These are phyloP conservation scores for Knufia fluminis DNA, from an alignment of 2,329 filamentous ascomycete species.

Conservation along the genomic window DNA sequence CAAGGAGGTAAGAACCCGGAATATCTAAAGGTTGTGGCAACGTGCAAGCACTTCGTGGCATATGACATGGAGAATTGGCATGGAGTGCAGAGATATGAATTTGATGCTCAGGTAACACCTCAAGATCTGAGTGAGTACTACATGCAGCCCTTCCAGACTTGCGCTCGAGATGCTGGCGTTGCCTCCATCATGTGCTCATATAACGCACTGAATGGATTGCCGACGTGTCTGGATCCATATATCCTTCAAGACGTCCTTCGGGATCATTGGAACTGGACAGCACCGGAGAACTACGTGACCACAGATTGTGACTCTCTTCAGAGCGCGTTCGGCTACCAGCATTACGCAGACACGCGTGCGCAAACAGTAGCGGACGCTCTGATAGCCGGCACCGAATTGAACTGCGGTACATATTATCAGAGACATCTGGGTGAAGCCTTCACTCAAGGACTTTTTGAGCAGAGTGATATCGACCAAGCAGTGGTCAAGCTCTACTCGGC, in stretches of 20 bases:
- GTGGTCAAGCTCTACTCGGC: slow-evolving; percentile 42
- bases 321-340: slow-evolving; percentile 50
- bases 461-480: slow-evolving; percentile 38
- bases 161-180: slow-evolving; percentile 46
- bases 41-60: slow-evolving; percentile 52
- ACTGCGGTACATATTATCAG: slow-evolving; percentile 45
- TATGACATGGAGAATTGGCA: slow-evolving; percentile 48
- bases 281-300: slow-evolving; percentile 53
- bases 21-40: slow-evolving; percentile 42
- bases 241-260: slow-evolving; percentile 55
- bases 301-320: slow-evolving; percentile 57
- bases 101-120: slow-evolving; percentile 41
- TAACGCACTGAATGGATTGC: slow-evolving; percentile 57
- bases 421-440: slow-evolving; percentile 37
- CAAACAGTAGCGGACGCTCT: slow-evolving; percentile 41
- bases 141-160: slow-evolving; percentile 55
- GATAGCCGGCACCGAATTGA: slow-evolving; percentile 44
- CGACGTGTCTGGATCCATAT: slow-evolving; percentile 54
- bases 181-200: slow-evolving; percentile 55
- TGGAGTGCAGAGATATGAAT: slow-evolving; percentile 36
- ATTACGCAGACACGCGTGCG: slow-evolving; percentile 35
- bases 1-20: slow-evolving; percentile 38
- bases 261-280: slow-evolving; percentile 56
- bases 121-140: slow-evolving; percentile 63
- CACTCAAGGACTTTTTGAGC: slow-evolving; percentile 36